Conservation (phyloP, 1,139 yeast species). For the Saccharomyces hybrid region DNA sequence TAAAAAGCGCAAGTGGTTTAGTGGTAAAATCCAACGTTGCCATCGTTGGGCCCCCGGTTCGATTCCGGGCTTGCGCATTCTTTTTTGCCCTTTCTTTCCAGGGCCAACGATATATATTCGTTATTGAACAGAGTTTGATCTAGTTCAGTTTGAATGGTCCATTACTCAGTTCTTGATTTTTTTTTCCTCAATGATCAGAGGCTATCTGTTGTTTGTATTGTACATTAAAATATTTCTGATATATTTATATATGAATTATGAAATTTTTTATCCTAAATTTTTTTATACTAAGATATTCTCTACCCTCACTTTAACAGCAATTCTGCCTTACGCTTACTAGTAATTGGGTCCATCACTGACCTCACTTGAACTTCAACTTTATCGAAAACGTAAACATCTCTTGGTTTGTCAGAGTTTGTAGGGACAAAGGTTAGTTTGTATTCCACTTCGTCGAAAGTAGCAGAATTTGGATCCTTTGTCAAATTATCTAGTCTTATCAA, state of each 20-base stretch:
- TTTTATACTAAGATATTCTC: background rate
- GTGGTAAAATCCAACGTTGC: constrained; percentile 10
- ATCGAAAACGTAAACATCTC: constrained; percentile 70
- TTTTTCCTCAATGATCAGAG: background rate
- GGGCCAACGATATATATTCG: too few relatives aligned
- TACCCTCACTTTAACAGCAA: constrained; percentile 44
- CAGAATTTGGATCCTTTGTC: constrained; percentile 54
- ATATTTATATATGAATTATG: background rate
- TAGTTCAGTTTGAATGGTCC: too few relatives aligned
- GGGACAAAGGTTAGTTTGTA: constrained; percentile 56
- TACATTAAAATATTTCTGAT: background rate
- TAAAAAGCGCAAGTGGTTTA: constrained; percentile 8
- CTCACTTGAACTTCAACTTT: constrained; percentile 75
- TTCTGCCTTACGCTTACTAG: constrained; percentile 91
- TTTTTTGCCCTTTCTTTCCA: background rate
- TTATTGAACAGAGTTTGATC: too few relatives aligned
- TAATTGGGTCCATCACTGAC: constrained; percentile 74
- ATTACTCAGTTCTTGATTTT: background rate
- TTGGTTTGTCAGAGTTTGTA: constrained; percentile 38
- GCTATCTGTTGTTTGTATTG: background rate
- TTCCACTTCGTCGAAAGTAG: constrained; percentile 68
- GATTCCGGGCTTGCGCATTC: constrained; percentile 10
- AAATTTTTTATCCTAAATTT: background rate
- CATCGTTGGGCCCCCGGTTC: constrained; percentile 11
- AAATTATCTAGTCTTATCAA: constrained; percentile 73